Evolutionary conservation across 148 eudicot species (phyloP).

Genomic region (Amaranthus hypochondriacus): DNA sequence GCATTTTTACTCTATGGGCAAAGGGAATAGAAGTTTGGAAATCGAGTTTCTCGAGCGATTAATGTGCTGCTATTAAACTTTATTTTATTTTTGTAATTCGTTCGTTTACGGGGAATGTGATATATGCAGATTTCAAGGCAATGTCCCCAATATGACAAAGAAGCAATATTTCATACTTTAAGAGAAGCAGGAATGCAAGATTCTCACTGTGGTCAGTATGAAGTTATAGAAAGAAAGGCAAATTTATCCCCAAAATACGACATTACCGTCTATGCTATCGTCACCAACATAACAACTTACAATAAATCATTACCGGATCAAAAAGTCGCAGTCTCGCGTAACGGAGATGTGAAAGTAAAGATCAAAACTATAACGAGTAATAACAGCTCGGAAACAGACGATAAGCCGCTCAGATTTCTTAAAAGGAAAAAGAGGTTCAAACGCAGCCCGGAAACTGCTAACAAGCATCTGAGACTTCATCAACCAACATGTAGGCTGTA

Average conservation of each 20-base stretch:
- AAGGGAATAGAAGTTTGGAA: neutral
- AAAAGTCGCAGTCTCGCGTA: slow-evolving; percentile 29
- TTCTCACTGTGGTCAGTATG: slow-evolving; percentile 53
- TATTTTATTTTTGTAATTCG: neutral
- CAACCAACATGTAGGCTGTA: slow-evolving; percentile 33
- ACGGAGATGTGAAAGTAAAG: slow-evolving; percentile 36
- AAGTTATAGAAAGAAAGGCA: slow-evolving; percentile 52
- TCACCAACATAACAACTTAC: slow-evolving; percentile 53
- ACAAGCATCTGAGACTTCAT: slow-evolving; percentile 36
- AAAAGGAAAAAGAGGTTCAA: slow-evolving; percentile 31
- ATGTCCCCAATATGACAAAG: slow-evolving; percentile 46
- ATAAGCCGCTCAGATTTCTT: slow-evolving; percentile 37
- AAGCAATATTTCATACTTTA: slow-evolving; percentile 43
- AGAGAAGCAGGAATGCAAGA: slow-evolving; percentile 42
- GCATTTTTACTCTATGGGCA: too few species aligned
- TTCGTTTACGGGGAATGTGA: neutral
- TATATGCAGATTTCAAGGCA: slow-evolving; percentile 45
- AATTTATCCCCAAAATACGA: slow-evolving; percentile 53
- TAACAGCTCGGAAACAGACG: slow-evolving; percentile 13
- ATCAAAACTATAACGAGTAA: slow-evolving; percentile 18
- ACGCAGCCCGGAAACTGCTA: slow-evolving; percentile 11
- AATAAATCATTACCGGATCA: slow-evolving; percentile 16
- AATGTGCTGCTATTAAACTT: too few species aligned
- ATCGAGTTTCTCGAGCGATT: neutral
- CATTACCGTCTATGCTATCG: slow-evolving; percentile 48